Base-by-base conservation (phyloP, 495 filamentous ascomycete species). In the Aspergillus wentii region DNA sequence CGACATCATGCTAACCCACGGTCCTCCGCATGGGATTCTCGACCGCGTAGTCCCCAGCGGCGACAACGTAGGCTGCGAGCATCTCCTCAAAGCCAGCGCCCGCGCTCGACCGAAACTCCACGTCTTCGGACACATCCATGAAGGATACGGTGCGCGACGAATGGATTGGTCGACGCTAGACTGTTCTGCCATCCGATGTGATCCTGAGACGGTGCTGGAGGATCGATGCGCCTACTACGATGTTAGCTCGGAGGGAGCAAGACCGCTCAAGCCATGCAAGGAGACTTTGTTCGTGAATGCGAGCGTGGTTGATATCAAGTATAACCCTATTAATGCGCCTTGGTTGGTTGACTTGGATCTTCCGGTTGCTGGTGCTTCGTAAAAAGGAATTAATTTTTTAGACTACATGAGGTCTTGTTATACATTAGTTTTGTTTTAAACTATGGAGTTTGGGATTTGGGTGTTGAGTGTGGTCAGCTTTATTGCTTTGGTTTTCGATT, bases 241-340 rank as follows among this genome's bases (percentile, higher is more conserved):
- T 62, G 44, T 76, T 20, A 68, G 51, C 21, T 43, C 44, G 28
- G 47, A 19, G 18, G 52, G 48, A 26, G 33, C 27, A 3, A 49
- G 27, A 30, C 60, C 64, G 10, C 42, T 83, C 38, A 38, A 48
- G 30, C 53, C 55, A 31, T 76, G 78, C 0, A 43, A 68, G 40
- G 71, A 85, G 44, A 88, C 85, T 5, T 41, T 89, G 3, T 82
- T 88, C 56, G 73, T 87, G 5, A 89, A 89, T 66, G 85, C 83
- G 3, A 74, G 76, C 40, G 73, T 86, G 18, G 68, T 76, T 50
- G 68, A 62, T 17, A 48, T 74, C 11, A 31, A 38, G 9, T 82
- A 80, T 57, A 40, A 49, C 13, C 62, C 74, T 10, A 28, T 50
- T 11, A 74, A 85, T 56, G 71, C 69, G 31, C 74, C 78, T 1